phyloP scores from a whole-genome alignment of 164 flowering plant species.

The Umbellularia californica region DNA sequence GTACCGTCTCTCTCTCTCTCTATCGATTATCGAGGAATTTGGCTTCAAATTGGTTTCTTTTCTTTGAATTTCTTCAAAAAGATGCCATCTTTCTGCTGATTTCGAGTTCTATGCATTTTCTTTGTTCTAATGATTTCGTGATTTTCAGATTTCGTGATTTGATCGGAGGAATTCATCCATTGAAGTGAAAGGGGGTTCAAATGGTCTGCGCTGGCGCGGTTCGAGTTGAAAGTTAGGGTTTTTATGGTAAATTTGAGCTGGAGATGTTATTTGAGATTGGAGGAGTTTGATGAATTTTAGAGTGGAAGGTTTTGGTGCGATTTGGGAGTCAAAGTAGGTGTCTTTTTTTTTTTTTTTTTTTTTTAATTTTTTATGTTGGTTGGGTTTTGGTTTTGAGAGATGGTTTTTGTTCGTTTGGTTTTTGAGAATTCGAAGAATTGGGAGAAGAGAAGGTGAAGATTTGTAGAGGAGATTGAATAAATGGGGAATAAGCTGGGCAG shows the following conservation, averaged over 20 bases:
- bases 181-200: background rate
- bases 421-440: background rate
- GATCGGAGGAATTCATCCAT: background rate
- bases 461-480: slow-evolving; percentile 1
- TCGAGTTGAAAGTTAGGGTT: background rate
- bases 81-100: background rate
- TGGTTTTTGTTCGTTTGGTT: slow-evolving; percentile 3
- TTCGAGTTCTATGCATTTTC: background rate
- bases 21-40: background rate
- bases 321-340: background rate
- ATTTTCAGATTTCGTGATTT: background rate
- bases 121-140: background rate
- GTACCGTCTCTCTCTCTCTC: background rate
- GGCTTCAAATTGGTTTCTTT: background rate
- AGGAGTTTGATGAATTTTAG: background rate
- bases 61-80: background rate
- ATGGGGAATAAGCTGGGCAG: slow-evolving; percentile 94
- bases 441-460: background rate
- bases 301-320: background rate
- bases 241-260: background rate
- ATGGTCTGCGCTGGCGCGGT: background rate
- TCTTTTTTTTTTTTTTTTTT: background rate
- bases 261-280: background rate
- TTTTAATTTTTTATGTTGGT: background rate
- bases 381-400: background rate